Evolutionary conservation across 2,329 filamentous ascomycete species (phyloP), one percentile per base, ranked within the genome.

Genomic region (Colletotrichum viniferum): DNA sequence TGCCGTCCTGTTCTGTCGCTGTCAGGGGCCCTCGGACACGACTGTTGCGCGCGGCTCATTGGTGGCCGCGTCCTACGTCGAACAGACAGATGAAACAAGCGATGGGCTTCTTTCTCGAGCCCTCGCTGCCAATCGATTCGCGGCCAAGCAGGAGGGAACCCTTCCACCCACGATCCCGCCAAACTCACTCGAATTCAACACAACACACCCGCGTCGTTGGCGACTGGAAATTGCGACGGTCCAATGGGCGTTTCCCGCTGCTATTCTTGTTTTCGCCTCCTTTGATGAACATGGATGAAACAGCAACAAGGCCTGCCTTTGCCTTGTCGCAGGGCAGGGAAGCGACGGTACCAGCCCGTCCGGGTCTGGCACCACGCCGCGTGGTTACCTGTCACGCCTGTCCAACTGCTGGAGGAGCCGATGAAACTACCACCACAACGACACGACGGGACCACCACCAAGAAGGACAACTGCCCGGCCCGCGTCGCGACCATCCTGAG

Each of bases 1-100:
- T 24, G 28, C 38, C 38, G 38, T 48, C 56, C 30, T 21, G 56
- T 24, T 38, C 21, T 71, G 18, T 62, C 34, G 9, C 48, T 64
- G 38, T 43, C 48, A 38, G 28, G 21, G 60, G 30, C 38, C 71
- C 61, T 65, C 14, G 4, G 62, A 67, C 69, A 58, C 62, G 32
- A 63, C 63, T n/a, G 28, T 56, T 75, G 56, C 69, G 63, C 73
- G 73, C 69, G 69, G 69, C 69, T 75, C 73, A 75, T 73, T 75
- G 73, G 73, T 48, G 69, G 69, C 38, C 43, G 62, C 73, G 56
- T 67, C 56, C 64, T 60, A 48, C 34, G 30, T 26, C 55, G 52
- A 56, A 43, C 32, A 36, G 34, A 65, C 69, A 32, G 73, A 67
- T 75, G 73, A 75, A 75, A 75, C 73, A 75, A 68, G 73, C 69